Evolutionary conservation across 2,329 filamentous ascomycete genomes (phyloP), one percentile per base, ranked within the genome.

Genomic region (Cordyceps militaris): DNA sequence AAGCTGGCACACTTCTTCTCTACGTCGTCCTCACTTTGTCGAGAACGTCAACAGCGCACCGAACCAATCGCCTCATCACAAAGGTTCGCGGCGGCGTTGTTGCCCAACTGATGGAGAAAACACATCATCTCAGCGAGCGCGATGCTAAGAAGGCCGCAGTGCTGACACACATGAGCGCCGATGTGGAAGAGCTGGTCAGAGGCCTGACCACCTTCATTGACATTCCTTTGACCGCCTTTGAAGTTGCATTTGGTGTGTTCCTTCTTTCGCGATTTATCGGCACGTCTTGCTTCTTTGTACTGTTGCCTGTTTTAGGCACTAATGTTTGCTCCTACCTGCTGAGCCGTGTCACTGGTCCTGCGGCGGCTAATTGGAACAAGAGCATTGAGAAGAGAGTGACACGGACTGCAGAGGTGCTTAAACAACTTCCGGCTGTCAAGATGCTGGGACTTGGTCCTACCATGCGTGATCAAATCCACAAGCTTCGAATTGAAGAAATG

Each of bases 61-160:
- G 48, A 19, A 28, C 28, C 11, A 40, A 49, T 24, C 68, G 68
- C 19, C 62, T 66, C 28, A 67, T 70, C 26, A 66, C 68, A 8
- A 64, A 69, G 61, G 58, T 68, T 21, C 68, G 71, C 8, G 70
- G 66, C 3, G 64, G 61, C 3, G 62, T 73, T 6, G 60, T 71
- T 8, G 73, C 76, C 0, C 70, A 79, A 62, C 74, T 83, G 14
- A 81, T 78, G 62, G 70, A 73, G 13, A 76, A 77, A 59, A 75
- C 74, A 0, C 60, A 75, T 5, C 58, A 62, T 1, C 59, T 74
- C 9, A 64, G 66, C n/a, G 61, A 64, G 2, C 62, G 61, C 3
- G 58, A 63, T 1, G 65, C 66, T 6, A 68, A 71, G 16, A 70
- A 73, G 23, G 44, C 51, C 2, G 38, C 57, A 2, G 57, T 42